These are phyloP conservation scores for Pseudomassariella vexata DNA, from an alignment of 2,329 filamentous ascomycete genomes.

Conservation along the genomic window DNA sequence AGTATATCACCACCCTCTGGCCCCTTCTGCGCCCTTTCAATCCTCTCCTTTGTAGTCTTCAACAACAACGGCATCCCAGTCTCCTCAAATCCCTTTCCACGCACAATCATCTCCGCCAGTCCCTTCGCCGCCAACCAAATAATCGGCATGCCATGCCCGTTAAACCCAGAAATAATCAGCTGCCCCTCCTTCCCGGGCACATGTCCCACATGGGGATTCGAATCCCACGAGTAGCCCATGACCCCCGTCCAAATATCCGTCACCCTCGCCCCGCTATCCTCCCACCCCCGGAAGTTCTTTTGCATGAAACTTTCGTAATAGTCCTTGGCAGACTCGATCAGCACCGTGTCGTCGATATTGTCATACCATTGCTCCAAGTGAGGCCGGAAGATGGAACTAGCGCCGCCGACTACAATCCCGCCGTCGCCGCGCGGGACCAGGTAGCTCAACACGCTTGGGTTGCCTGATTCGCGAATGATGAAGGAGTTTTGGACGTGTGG, in stretches of 20 bases:
- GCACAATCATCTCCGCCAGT: constrained; percentile 2
- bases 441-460: no score
- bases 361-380: constrained; percentile 1
- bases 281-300: constrained; percentile 3
- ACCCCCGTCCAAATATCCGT: constrained; percentile 3
- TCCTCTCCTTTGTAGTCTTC: constrained; percentile 4
- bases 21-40: no score
- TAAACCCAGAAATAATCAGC: constrained; percentile 5
- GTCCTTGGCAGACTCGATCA: not conserved
- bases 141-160: constrained; percentile 3
- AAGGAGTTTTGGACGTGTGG: no score
- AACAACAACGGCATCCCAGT: constrained; percentile 1
- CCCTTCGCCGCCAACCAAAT: constrained; percentile 1
- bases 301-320: constrained; percentile 3
- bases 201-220: not conserved
- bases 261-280: constrained; percentile 3
- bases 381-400: not conserved
- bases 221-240: constrained; percentile 2
- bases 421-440: constrained; percentile 3
- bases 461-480: no score
- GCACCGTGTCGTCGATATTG: constrained; percentile 1
- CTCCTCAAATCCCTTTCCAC: not conserved
- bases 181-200: constrained; percentile 2
- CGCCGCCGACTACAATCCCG: constrained; percentile 3
- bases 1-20: no score